Conservation (phyloP, 768 basidiomycete genomes). For the Cyclocybe cylindracea region DNA sequence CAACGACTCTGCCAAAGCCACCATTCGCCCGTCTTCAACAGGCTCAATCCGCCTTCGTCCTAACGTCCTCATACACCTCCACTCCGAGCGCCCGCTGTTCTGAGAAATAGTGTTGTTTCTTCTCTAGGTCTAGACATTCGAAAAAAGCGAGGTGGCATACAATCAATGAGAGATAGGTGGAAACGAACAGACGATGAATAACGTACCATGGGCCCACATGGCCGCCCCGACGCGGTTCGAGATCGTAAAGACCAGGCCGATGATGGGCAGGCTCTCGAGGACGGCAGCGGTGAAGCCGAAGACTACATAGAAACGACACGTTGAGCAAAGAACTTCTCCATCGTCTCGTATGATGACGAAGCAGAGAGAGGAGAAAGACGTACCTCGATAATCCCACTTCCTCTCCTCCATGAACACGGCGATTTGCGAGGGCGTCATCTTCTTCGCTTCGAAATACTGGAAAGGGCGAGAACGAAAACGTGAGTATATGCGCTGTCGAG, state of each 20-base stretch:
- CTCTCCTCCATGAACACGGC: conserved; percentile 85
- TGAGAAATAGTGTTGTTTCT: conserved; percentile 51
- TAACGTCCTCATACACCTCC: no score
- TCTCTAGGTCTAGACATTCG: conserved; percentile 64
- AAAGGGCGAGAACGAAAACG: neutral
- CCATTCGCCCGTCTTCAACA: no score
- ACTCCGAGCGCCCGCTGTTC: conserved; percentile 11
- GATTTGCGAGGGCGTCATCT: conserved; percentile 70
- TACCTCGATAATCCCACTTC: conserved; percentile 82
- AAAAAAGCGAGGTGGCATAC: conserved; percentile 39
- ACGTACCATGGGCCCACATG: conserved; percentile 87
- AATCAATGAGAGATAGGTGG: neutral
- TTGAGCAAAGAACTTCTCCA: neutral
- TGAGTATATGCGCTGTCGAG: neutral
- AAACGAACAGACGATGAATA: neutral
- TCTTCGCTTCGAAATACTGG: conserved; percentile 84
- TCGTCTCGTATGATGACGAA: neutral
- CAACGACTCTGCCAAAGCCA: no score
- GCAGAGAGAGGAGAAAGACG: conserved; percentile 9
- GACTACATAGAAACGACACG: conserved; percentile 37
- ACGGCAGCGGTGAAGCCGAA: conserved; percentile 88
- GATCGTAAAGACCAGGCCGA: conserved; percentile 80
- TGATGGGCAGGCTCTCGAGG: conserved; percentile 77
- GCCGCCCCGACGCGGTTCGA: conserved; percentile 91
- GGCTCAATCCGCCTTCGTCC: no score